Percentiles rank a stretch among this genome's conserved stretches.
These are phyloP conservation scores for Wickerhamomyces alni DNA, from an alignment of 805 yeast genomes.

Conservation along the genomic window DNA sequence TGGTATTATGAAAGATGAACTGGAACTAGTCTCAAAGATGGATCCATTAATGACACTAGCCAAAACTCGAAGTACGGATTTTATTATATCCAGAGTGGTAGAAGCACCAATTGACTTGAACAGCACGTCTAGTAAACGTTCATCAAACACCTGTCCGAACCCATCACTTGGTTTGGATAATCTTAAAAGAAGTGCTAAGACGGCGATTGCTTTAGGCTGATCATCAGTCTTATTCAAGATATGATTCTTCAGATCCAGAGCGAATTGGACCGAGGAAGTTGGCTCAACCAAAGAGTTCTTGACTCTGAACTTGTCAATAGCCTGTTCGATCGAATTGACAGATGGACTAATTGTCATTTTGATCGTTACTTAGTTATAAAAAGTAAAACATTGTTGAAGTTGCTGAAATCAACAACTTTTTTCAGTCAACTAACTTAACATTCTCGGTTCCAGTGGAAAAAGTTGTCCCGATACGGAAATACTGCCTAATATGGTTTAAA, in stretches of 20 bases:
- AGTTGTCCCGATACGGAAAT: too few species aligned
- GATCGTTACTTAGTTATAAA: not conserved
- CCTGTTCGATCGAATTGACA: conserved; percentile 15
- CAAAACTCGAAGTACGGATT: conserved; percentile 36
- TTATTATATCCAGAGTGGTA: conserved; percentile 31
- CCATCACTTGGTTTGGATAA: conserved; percentile 34
- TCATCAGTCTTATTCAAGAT: conserved; percentile 42
- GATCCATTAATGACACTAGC: conserved; percentile 16
- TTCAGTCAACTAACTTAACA: too few species aligned
- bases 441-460: too few species aligned
- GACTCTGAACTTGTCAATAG: conserved; percentile 13
- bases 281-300: conserved; percentile 15
- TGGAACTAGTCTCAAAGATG: conserved; percentile 13
- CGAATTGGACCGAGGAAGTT: conserved; percentile 12
- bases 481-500: too few species aligned
- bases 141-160: conserved; percentile 32
- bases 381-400: too few species aligned
- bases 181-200: conserved; percentile 47
- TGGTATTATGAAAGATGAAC: conserved; percentile 11
- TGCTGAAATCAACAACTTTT: not conserved
- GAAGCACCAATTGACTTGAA: conserved; percentile 36
- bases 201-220: conserved; percentile 45
- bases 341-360: conserved; percentile 3
- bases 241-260: conserved; percentile 30
- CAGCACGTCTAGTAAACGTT: conserved; percentile 32